phyloP scores from a whole-genome alignment of 495 filamentous ascomycete species.

The Xylaria venustula region DNA sequence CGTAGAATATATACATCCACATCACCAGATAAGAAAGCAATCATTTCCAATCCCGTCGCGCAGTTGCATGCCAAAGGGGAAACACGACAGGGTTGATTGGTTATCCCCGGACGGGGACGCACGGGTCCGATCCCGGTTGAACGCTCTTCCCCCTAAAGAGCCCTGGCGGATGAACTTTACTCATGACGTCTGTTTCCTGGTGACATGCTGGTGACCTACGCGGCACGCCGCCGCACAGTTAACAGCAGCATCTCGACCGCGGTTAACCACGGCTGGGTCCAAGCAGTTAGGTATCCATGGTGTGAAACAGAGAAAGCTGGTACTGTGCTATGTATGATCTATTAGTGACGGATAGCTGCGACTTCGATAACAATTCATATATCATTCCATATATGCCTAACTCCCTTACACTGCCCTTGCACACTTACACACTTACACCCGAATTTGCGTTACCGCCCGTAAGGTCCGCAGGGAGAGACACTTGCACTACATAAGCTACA shows the following conservation, averaged over 20 bases:
- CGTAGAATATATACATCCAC: not conserved
- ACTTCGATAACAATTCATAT: not conserved
- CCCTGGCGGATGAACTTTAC: not conserved
- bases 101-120: not conserved
- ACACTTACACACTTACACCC: no score
- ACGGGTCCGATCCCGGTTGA: not conserved
- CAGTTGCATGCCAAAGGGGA: not conserved
- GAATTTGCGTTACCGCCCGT: no score
- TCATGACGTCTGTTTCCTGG: slow-evolving; percentile 2
- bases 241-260: not conserved
- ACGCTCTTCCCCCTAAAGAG: slow-evolving; percentile 2
- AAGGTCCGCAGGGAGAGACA: not conserved
- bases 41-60: not conserved
- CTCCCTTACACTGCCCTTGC: no score
- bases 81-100: not conserved
- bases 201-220: not conserved
- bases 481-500: not conserved
- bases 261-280: slow-evolving; percentile 1
- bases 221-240: not conserved
- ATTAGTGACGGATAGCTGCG: not conserved
- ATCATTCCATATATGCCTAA: not conserved
- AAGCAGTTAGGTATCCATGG: not conserved
- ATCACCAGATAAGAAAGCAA: not conserved
- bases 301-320: not conserved
- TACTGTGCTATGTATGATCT: not conserved